These are phyloP conservation scores for Rhodotorula sp. DNA, from an alignment of 1,284 basidiomycete genomes.

Conservation along the genomic window DNA sequence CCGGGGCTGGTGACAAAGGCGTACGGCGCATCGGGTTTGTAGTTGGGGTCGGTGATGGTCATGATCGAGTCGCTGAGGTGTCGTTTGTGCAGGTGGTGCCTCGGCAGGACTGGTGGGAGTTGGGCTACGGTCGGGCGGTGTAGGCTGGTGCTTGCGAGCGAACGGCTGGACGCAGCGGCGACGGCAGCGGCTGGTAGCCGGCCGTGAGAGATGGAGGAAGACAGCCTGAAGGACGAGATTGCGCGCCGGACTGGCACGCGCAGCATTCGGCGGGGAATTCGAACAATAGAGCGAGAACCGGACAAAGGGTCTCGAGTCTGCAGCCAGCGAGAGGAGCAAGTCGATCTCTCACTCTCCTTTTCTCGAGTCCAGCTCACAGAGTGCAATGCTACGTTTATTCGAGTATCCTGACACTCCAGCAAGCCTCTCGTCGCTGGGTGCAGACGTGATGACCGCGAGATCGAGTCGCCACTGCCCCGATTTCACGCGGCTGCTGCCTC, in stretches of 20 bases:
- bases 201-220: background rate
- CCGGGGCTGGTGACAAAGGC: conserved; percentile 24
- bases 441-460: too few relatives aligned
- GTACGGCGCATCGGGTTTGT: conserved; percentile 25
- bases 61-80: conserved; percentile 4
- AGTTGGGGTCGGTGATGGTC: conserved; percentile 21
- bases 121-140: background rate
- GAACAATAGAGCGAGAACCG: background rate
- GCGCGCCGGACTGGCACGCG: conserved; percentile 1
- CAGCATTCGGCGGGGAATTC: background rate
- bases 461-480: too few relatives aligned
- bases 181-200: background rate
- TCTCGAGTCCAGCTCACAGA: too few relatives aligned
- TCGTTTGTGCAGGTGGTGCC: background rate
- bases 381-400: too few relatives aligned
- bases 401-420: too few relatives aligned
- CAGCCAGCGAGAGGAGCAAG: too few relatives aligned
- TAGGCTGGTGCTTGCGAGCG: background rate
- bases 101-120: background rate
- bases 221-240: background rate
- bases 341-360: too few relatives aligned
- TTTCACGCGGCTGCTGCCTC: too few relatives aligned
- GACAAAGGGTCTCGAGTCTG: background rate
- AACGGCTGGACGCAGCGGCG: background rate
- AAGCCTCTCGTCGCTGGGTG: too few relatives aligned